phyloP scores from a whole-genome alignment of 805 yeast species.

The Yamadazyma philogaea region DNA sequence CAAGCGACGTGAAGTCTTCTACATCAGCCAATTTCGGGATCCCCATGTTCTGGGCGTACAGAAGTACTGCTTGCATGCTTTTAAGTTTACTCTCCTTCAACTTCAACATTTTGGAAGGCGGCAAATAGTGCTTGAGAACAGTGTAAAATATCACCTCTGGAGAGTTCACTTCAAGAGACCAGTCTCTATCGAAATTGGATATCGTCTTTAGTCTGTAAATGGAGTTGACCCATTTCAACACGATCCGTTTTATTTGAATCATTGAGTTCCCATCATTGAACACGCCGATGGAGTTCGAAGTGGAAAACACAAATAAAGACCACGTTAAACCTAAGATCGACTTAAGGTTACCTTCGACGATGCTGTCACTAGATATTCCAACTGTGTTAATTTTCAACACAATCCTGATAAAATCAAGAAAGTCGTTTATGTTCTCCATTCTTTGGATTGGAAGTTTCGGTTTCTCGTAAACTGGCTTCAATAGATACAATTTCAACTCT shows the following conservation, averaged over 20 bases:
- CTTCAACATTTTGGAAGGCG: slow-evolving; percentile 21
- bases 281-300: slow-evolving; percentile 23
- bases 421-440: slow-evolving; percentile 45
- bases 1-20: slow-evolving; percentile 47
- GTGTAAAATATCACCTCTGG: slow-evolving; percentile 46
- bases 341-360: slow-evolving; percentile 47
- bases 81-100: slow-evolving; percentile 24
- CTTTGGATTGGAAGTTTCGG: slow-evolving; percentile 45
- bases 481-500: slow-evolving; percentile 19
- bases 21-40: slow-evolving; percentile 53
- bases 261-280: slow-evolving; percentile 25
- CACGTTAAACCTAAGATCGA: slow-evolving; percentile 48
- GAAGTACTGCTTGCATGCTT: slow-evolving; percentile 37
- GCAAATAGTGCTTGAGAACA: slow-evolving; percentile 27
- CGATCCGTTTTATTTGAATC: slow-evolving; percentile 28
- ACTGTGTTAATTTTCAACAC: slow-evolving; percentile 39
- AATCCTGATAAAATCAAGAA: slow-evolving; percentile 40
- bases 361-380: slow-evolving; percentile 48
- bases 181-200: slow-evolving; percentile 50
- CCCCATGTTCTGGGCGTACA: slow-evolving; percentile 43
- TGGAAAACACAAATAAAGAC: slow-evolving; percentile 44
- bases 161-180: slow-evolving; percentile 49
- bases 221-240: slow-evolving; percentile 52
- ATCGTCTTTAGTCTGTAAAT: slow-evolving; percentile 22
- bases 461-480: slow-evolving; percentile 30